These are phyloP conservation scores for Lichtheimia ramosa DNA, from an alignment of 371 early-diverging fungal species.

Conservation along the genomic window DNA sequence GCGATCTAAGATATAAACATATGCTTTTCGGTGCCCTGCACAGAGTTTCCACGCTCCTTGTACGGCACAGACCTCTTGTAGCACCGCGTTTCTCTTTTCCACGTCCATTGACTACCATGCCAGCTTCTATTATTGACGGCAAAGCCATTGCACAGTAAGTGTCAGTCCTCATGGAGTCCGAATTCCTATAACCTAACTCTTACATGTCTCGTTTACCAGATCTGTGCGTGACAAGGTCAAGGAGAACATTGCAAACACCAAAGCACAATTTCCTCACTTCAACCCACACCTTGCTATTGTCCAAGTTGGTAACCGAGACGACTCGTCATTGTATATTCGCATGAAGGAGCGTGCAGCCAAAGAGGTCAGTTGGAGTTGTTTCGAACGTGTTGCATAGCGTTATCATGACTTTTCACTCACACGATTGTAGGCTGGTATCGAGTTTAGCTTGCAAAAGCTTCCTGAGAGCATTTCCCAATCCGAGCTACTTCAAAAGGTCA, in stretches of 20 bases:
- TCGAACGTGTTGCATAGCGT: too few relatives aligned
- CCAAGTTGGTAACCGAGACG: constrained; percentile 88
- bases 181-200: background rate
- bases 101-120: constrained; percentile 11
- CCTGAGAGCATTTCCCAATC: constrained; percentile 43
- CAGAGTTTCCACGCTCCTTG: constrained; percentile 9
- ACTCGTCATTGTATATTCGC: constrained; percentile 85
- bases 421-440: constrained; percentile 57
- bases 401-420: too few relatives aligned
- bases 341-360: constrained; percentile 87
- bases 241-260: constrained; percentile 62
- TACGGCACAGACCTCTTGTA: background rate
- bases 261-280: constrained; percentile 59
- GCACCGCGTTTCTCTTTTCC: background rate
- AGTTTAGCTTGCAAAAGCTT: constrained; percentile 50
- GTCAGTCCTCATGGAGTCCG: background rate
- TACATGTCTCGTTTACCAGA: background rate
- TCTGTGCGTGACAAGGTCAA: constrained; percentile 60
- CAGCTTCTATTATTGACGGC: constrained; percentile 55
- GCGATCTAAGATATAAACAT: constrained; percentile 5
- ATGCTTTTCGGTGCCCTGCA: constrained; percentile 7
- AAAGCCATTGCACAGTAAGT: constrained; percentile 69
- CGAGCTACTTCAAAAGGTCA: constrained; percentile 55
- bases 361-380: constrained; percentile 57
- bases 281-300: constrained; percentile 82